Base-by-base conservation (phyloP, 2,329 filamentous ascomycete genomes). In the Stemphylium vesicarium region DNA sequence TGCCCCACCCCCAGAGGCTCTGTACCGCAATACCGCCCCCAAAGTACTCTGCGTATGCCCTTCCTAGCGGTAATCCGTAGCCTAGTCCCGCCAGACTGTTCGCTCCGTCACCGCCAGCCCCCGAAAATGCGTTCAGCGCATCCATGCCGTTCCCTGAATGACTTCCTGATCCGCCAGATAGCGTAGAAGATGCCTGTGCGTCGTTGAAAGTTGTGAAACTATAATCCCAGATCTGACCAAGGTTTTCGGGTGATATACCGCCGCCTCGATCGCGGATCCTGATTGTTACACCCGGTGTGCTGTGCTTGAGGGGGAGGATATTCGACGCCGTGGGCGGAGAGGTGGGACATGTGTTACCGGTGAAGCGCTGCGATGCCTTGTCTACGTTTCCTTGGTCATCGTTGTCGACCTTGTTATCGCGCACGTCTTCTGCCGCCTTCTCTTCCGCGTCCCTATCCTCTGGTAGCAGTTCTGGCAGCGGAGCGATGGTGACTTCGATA, bases 11-110 rank as follows among this genome's bases (percentile, higher is more conserved):
- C 80, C 92, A 95, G 41, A 98, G 77, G 73, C 92, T 97, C 81
- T 99, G 94, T n/a, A 99, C 88, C 4, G 88, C 88, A 54, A 99
- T 95, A 2, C 93, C 93, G 0, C 95, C 95, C 2, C 95, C 95
- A 80, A 99, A 99, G 69, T 98, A 99, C 79, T 99, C 94, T 0
- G 95, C 95, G 71, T 99, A 99, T 0, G 95, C 94, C 58, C 95
- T 84, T 48, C 92, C 92, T 18, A 99, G 78, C 1, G 95, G 95
- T 59, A 99, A 74, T 0, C 95, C 95, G 73, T 99, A 99, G 1
- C 95, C 95, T 43, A 99, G 77, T 0, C 95, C 95, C 0, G 95
- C 95, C 56, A 99, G 69, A 53, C 76, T 96, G 39, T 90, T 94
- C 71, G 89, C 93, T 1, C 85, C 84, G 46, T 91, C 90, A 0